Conservation (phyloP, 2,329 filamentous ascomycete genomes). For the Ustulina deusta region DNA sequence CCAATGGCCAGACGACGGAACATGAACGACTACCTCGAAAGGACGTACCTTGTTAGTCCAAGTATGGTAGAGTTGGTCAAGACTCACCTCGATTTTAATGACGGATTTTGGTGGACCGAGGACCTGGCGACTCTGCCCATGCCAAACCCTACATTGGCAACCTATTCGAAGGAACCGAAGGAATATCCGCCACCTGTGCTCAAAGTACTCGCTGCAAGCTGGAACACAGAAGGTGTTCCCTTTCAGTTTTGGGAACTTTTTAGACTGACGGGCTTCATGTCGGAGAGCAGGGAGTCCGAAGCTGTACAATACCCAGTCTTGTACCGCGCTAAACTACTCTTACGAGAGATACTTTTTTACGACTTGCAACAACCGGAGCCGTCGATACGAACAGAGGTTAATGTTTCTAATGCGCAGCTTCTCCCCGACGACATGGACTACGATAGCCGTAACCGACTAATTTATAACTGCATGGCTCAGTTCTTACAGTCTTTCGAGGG, state of each 20-base stretch:
- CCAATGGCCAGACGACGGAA: conserved; percentile 62
- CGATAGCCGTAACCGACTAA: conserved; percentile 60
- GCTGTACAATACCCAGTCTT: conserved; percentile 62
- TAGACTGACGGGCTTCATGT: conserved; percentile 62
- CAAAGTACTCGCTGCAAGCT: conserved; percentile 63
- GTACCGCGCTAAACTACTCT: conserved; percentile 65
- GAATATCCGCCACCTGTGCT: conserved; percentile 63
- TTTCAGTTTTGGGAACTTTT: conserved; percentile 67
- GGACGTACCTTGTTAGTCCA: conserved; percentile 58
- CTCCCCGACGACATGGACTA: conserved; percentile 59
- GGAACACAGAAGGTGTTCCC: conserved; percentile 61
- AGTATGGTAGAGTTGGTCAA: conserved; percentile 58
- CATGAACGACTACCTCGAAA: conserved; percentile 65
- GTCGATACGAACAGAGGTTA: conserved; percentile 56
- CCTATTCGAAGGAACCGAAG: conserved; percentile 55
- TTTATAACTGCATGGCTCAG: conserved; percentile 63
- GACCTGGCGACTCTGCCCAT: conserved; percentile 58
- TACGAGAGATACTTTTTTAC: conserved; percentile 67
- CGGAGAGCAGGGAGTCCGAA: conserved; percentile 62
- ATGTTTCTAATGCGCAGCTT: conserved; percentile 50
- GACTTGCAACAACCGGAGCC: conserved; percentile 64
- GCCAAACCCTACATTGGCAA: conserved; percentile 54
- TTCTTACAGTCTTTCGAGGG: conserved; percentile 67
- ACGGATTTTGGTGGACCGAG: conserved; percentile 70
- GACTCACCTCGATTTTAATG: conserved; percentile 63